Evolutionary conservation across 1,139 yeast species (phyloP), one percentile per base, ranked within the genome.

Genomic region (Fermentozyma sake): DNA sequence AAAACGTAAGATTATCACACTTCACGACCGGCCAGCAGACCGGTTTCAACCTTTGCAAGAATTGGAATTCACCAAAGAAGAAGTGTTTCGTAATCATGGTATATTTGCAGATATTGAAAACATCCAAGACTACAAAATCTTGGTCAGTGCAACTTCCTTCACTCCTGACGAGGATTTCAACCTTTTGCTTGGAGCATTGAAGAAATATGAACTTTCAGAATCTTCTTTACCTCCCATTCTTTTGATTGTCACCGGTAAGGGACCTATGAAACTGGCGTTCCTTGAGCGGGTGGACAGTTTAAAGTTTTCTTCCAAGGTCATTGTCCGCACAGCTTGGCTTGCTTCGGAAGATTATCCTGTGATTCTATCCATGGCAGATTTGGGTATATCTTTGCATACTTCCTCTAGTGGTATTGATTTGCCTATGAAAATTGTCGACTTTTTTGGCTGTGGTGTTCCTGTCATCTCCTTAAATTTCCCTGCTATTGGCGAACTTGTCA

Each of bases 401-500:
- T 87, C 97, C 0, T 83, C 95, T 20, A 82, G 95, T 30, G 98
- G 99, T 0, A 68, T 85, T 35, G 99, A 93, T 48, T 64, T 93
- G 33, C 99, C 99, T 1, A 93, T 93, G 99, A 93, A 93, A 53
- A 84, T 91, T 22, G 81, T 91, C 6, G 99, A 91, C 48, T 79
- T 91, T 72, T 89, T 89, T 63, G 98, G 98, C 0, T 85, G 94
- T 39, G 98, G 98, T 0, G 63, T 91, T 6, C 99, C 98, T 1
- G 97, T 87, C 0, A 64, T 89, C 3, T 76, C 96, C 0, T 61
- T 89, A 31, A 61, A 68, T 21, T 91, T 84, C 50, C 78, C 82
- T 0, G 93, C 95, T 6, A 68, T 83, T 13, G 59, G 60, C 7
- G 91, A 81, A 43, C 52, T 81, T 28, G 82, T 81, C 3, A 51